phyloP scores from a whole-genome alignment of 768 basidiomycete species.

The Kwoniella sp. region DNA sequence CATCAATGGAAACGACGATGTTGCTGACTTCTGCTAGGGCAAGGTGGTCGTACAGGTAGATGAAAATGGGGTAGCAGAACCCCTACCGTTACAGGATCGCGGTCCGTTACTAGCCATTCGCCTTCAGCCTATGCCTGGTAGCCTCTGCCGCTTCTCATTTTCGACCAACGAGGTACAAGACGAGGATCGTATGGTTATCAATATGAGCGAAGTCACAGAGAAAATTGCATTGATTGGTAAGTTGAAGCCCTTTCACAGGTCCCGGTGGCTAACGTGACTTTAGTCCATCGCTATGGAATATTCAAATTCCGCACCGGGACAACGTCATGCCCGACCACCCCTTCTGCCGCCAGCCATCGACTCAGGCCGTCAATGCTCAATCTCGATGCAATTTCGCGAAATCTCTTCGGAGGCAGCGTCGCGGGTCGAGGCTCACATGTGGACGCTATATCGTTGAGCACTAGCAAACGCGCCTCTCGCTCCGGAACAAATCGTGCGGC shows the following conservation, averaged over 20 bases:
- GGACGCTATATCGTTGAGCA: constrained; percentile 77
- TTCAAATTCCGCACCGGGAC: constrained; percentile 82
- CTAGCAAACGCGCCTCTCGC: constrained; percentile 68
- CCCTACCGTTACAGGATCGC: constrained; percentile 70
- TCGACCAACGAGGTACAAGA: constrained; percentile 25
- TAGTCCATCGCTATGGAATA: constrained; percentile 68
- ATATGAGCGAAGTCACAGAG: constrained; percentile 72
- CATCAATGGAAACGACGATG: too few relatives aligned
- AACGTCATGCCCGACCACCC: constrained; percentile 79
- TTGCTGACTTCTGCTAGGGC: constrained; percentile 60
- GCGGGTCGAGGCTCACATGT: constrained; percentile 57
- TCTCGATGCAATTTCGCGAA: constrained; percentile 84
- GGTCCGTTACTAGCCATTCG: constrained; percentile 77
- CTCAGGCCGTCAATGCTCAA: constrained; percentile 79
- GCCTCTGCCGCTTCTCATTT: constrained; percentile 70
- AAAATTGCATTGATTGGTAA: constrained; percentile 80
- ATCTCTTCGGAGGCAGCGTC: constrained; percentile 68
- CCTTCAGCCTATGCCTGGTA: constrained; percentile 80
- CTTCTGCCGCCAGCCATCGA: constrained; percentile 69
- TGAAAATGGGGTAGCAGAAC: constrained; percentile 70
- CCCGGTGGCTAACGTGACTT: constrained; percentile 22
- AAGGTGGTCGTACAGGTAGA: constrained; percentile 89
- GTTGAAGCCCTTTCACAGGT: constrained; percentile 47
- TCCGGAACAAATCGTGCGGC: not conserved
- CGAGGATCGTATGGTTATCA: constrained; percentile 66